Percentiles rank a stretch among this genome's conserved stretches.
Conservation (phyloP, 495 filamentous ascomycete genomes). For the Usnea hakonensis region DNA sequence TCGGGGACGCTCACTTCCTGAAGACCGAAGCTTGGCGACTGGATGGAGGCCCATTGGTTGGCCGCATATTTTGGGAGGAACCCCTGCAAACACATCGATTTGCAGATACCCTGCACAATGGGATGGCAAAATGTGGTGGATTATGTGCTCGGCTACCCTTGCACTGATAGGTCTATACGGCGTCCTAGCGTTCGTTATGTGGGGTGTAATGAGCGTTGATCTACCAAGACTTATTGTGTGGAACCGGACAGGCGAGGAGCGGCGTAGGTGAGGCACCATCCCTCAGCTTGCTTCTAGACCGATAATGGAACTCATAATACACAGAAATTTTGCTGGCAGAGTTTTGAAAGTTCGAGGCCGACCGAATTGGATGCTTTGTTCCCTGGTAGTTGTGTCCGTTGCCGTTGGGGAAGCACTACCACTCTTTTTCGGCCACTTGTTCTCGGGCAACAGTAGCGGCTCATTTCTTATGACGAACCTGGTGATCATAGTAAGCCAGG, state of each 20-base stretch:
- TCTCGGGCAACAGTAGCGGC: neutral
- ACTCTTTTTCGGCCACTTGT: neutral
- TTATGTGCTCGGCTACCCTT: neutral
- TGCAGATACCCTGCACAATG: neutral
- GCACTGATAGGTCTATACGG: neutral
- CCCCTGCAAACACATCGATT: neutral
- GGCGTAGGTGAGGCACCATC: neutral
- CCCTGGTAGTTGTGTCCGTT: neutral
- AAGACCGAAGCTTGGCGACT: neutral
- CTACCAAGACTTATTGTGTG: neutral
- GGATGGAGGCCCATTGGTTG: neutral
- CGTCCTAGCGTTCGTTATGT: neutral
- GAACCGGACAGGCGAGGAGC: neutral
- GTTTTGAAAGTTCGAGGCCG: conserved; percentile 6
- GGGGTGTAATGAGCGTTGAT: conserved; percentile 1
- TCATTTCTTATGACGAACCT: neutral
- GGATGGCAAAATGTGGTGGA: neutral
- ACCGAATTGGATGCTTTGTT: conserved; percentile 1
- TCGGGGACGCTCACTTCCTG: neutral
- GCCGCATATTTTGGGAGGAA: neutral
- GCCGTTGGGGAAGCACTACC: neutral
- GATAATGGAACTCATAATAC: neutral
- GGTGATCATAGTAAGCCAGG: neutral
- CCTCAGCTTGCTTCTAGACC: neutral
- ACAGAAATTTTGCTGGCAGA: conserved; percentile 2